Base-by-base conservation (phyloP, 1,284 basidiomycete genomes). In the Melampsora americana region DNA sequence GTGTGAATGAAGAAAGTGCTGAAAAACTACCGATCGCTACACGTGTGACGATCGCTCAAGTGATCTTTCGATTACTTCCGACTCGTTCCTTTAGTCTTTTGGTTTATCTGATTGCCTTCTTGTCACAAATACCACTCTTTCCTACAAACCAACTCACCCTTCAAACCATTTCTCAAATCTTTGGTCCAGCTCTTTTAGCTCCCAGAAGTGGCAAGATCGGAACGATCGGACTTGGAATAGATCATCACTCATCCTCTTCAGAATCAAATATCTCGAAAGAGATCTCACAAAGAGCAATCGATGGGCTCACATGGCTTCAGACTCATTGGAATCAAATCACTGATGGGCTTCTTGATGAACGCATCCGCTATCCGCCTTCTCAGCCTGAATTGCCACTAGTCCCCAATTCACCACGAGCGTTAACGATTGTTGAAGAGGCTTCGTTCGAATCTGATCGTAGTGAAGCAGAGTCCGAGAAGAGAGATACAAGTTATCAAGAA, bases 101-200 rank as follows among this genome's bases (percentile, higher is more conserved):
- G 61, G 84, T 87, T 26, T 90, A 90, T 80, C 84, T 90, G 28
- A 84, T 88, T 77, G 86, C 86, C 0, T 90, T 90, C 80, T 88
- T 90, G 42, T 82, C 81, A 28, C 82, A 84, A 73, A 77, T 84
- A 5, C 83, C 83, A 12, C 80, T 83, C 2, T 82, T 82, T 78
- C 79, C 80, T 11, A 80, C 82, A 46, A 84, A 84, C 74, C 78
- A 81, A 18, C 78, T 84, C 16, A 80, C 82, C 26, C 78, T 82
- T 60, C 80, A 81, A 30, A 74, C 77, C n/a, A 81, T 84, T 26
- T 81, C 82, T 1, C 80, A 80, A 76, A 82, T 84, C 65, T 84
- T 83, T 66, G 83, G 82, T 9, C 79, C 80, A 0, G 79, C 80
- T 1, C 77, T 83, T 32, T 80, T 82, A 61, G 80, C 80, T 18